phyloP scores from a whole-genome alignment of 2,329 filamentous ascomycete genomes.

The Gnomoniopsis sp. region DNA sequence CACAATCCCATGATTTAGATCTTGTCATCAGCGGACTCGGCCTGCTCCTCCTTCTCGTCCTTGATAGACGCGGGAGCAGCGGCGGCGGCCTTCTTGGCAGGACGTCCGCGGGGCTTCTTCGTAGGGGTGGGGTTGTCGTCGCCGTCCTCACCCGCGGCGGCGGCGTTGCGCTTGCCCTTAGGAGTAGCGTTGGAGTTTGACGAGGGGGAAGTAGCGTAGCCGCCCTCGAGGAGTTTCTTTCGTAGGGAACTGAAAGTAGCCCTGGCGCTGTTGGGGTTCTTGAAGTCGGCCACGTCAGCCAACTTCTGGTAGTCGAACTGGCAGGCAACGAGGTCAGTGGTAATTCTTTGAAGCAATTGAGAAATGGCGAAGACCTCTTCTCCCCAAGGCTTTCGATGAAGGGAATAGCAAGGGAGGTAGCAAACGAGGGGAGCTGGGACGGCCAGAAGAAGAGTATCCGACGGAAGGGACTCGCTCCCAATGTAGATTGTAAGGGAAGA shows the following conservation, averaged over 20 bases:
- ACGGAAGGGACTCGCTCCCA: too few relatives aligned
- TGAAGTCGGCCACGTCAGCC: conserved; percentile 3
- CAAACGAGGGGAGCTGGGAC: too few relatives aligned
- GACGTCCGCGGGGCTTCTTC: conserved; percentile 1
- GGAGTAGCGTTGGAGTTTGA: neutral
- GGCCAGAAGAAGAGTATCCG: too few relatives aligned
- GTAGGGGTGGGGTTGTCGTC: neutral
- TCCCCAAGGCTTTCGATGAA: too few relatives aligned
- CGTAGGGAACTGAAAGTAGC: neutral
- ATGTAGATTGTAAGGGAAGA: too few relatives aligned
- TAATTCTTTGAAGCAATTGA: neutral
- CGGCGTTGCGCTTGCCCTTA: neutral
- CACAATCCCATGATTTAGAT: neutral
- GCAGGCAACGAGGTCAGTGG: neutral
- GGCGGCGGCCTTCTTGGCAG: neutral
- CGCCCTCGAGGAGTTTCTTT: conserved; percentile 1
- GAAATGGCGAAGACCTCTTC: too few relatives aligned
- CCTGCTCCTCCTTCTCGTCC: neutral
- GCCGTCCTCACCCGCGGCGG: accelerated
- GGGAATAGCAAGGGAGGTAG: too few relatives aligned
- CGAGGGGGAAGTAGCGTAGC: too few relatives aligned
- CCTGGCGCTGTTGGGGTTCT: neutral
- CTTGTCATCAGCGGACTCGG: neutral
- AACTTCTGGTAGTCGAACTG: conserved; percentile 7
- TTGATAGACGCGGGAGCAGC: neutral